phyloP scores from a whole-genome alignment of 805 yeast genomes.

The Wickerhamiella brachini region DNA sequence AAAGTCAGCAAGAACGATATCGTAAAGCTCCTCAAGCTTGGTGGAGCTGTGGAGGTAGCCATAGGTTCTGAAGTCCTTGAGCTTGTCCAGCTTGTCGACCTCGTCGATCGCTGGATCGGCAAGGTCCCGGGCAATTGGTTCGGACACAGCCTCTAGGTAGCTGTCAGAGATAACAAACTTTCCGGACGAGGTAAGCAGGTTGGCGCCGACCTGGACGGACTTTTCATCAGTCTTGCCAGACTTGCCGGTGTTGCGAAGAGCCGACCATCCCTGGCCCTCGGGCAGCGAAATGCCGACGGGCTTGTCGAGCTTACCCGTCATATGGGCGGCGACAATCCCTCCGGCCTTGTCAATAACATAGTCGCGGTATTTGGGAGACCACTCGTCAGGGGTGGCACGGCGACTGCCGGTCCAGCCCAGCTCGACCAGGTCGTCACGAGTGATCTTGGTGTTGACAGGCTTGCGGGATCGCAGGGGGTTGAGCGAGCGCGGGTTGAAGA shows the following conservation, averaged over 20 bases:
- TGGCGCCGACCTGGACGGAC: slow-evolving; percentile 7
- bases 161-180: slow-evolving; percentile 15
- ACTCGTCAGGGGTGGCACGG: slow-evolving; percentile 55
- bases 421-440: slow-evolving; percentile 41
- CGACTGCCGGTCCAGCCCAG: slow-evolving; percentile 96
- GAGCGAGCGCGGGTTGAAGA: slow-evolving; percentile 59
- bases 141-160: slow-evolving; percentile 9
- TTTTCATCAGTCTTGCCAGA: neutral
- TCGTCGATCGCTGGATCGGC: slow-evolving; percentile 5
- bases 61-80: slow-evolving; percentile 17
- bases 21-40: slow-evolving; percentile 15
- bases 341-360: slow-evolving; percentile 52
- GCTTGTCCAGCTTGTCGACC: slow-evolving; percentile 5
- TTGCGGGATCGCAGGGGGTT: slow-evolving; percentile 23
- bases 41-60: slow-evolving; percentile 20
- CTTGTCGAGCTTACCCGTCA: slow-evolving; percentile 50
- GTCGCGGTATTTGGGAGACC: slow-evolving; percentile 55
- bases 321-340: slow-evolving; percentile 56
- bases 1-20: neutral
- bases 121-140: slow-evolving; percentile 5
- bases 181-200: slow-evolving; percentile 12
- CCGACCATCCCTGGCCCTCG: slow-evolving; percentile 66
- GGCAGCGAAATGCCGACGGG: slow-evolving; percentile 47
- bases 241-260: slow-evolving; percentile 3
- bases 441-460: slow-evolving; percentile 17